These are phyloP conservation scores for Viridothelium virens DNA, from an alignment of 495 filamentous ascomycete genomes.

Conservation along the genomic window DNA sequence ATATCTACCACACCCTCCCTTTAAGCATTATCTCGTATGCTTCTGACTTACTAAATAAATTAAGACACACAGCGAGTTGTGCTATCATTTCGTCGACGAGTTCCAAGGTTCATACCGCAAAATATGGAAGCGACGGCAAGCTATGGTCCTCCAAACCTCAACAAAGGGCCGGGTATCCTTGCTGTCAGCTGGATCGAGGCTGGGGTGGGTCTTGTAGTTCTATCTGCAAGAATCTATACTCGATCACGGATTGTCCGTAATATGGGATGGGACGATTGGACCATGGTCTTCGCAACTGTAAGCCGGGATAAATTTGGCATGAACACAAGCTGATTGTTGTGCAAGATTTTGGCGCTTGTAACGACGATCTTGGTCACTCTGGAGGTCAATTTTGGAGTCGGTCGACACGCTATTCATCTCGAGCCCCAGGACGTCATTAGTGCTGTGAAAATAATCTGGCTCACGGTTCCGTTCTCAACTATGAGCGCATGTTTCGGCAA, in stretches of 20 bases:
- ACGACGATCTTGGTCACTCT: background rate
- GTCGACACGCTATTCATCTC: background rate
- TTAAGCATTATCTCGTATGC: too few relatives aligned
- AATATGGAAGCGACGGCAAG: too few relatives aligned
- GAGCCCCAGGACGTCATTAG: background rate
- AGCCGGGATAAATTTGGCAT: background rate
- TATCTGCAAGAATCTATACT: background rate
- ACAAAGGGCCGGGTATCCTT: background rate
- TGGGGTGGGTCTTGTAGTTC: background rate
- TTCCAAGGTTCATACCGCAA: too few relatives aligned
- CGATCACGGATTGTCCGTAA: background rate
- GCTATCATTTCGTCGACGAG: too few relatives aligned
- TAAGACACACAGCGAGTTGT: too few relatives aligned
- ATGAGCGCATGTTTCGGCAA: constrained; percentile 6
- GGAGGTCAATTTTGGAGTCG: background rate
- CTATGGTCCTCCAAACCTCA: background rate
- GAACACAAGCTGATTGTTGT: background rate
- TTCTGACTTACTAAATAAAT: too few relatives aligned
- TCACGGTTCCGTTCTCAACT: background rate
- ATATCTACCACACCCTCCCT: too few relatives aligned
- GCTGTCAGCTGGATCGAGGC: background rate
- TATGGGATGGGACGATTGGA: background rate
- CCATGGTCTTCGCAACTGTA: background rate
- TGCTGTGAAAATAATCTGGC: constrained; percentile 3
- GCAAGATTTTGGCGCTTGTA: background rate